Conservation (phyloP, 2,329 filamentous ascomycete genomes). For the Periconia sp. region DNA sequence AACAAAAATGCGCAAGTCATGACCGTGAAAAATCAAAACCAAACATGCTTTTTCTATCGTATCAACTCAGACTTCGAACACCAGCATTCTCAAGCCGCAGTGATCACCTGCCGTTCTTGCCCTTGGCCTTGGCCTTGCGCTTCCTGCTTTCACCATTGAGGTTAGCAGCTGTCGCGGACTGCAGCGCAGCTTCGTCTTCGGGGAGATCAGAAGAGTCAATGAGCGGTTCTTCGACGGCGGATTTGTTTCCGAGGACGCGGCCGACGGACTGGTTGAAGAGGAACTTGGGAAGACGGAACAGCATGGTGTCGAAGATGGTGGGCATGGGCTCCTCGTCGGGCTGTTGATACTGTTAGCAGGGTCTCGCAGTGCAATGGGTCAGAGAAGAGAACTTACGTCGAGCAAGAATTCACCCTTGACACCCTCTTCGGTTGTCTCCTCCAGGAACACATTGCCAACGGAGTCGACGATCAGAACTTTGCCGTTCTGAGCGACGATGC, state of each 20-base stretch:
- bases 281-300: constrained; percentile 78
- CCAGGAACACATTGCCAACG: constrained; percentile 89
- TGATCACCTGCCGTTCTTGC: constrained; percentile 25
- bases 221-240: constrained; percentile 38
- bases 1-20: no score
- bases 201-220: constrained; percentile 39
- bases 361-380: background rate
- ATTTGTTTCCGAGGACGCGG: constrained; percentile 44
- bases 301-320: constrained; percentile 77
- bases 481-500: constrained; percentile 90
- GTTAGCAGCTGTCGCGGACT: constrained; percentile 47
- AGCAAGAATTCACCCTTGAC: constrained; percentile 80
- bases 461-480: constrained; percentile 94
- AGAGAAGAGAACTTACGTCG: constrained; percentile 64
- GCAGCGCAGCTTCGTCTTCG: constrained; percentile 44
- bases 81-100: no score
- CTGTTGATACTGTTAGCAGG: constrained; percentile 48
- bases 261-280: constrained; percentile 58
- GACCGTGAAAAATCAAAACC: no score
- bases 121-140: constrained; percentile 30
- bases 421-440: constrained; percentile 87
- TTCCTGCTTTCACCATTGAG: constrained; percentile 50
- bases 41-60: no score
- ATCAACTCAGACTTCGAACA: no score
- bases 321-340: constrained; percentile 77